Percentiles rank a stretch among this genome's conserved stretches.
phyloP scores from a whole-genome alignment of 495 filamentous ascomycete species.

The Entonaema liquescens region DNA sequence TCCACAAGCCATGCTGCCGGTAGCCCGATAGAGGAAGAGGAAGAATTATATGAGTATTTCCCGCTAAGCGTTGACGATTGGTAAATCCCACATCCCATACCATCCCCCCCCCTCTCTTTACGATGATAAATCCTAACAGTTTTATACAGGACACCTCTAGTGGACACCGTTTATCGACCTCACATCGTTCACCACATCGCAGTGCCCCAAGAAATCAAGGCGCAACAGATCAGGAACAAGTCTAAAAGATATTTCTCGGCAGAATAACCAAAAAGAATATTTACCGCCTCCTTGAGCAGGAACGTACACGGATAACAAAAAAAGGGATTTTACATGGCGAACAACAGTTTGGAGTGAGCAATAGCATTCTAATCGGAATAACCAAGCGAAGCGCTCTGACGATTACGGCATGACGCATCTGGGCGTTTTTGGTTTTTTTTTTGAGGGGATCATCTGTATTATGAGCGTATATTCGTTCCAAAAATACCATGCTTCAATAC shows the following conservation, averaged over 20 bases:
- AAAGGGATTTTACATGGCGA: conserved; percentile 2
- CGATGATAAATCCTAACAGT: background rate
- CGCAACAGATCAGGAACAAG: conserved; percentile 71
- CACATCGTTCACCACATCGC: conserved; percentile 92
- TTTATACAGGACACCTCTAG: conserved; percentile 72
- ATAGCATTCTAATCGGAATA: background rate
- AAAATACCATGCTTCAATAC: conserved; percentile 6
- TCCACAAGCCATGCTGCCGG: conserved; percentile 43
- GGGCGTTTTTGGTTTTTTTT: conserved; percentile 3
- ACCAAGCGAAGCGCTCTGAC: background rate
- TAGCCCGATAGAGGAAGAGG: conserved; percentile 75
- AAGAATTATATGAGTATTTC: conserved; percentile 91
- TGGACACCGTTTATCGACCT: conserved; percentile 91
- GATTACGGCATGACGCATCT: conserved; percentile 2
- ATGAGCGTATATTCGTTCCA: conserved; percentile 7
- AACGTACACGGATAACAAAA: background rate
- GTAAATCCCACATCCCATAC: conserved; percentile 49
- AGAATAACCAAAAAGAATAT: conserved; percentile 49
- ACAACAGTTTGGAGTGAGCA: background rate
- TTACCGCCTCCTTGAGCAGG: background rate
- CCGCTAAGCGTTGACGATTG: conserved; percentile 88
- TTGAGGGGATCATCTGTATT: background rate
- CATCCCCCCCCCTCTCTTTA: background rate
- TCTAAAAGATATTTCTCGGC: conserved; percentile 85
- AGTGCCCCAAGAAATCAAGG: conserved; percentile 77